Base-by-base conservation (phyloP, 164 flowering plant species). In the Stephania yunnanensis region DNA sequence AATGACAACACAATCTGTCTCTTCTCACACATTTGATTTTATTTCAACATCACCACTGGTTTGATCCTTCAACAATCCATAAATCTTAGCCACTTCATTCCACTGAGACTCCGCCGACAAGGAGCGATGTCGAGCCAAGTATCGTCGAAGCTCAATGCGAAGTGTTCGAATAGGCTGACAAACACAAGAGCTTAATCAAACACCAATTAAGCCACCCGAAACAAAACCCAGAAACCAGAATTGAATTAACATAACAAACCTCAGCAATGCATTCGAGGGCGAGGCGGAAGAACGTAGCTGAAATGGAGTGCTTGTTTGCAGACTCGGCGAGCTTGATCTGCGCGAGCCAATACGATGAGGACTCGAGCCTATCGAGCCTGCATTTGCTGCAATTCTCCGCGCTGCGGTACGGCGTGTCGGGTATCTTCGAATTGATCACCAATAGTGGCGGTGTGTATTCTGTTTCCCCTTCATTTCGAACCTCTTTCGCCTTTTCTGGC, bases 281-380 rank as follows among this genome's bases (percentile, higher is more conserved):
- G 20, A 85, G 84, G 8, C 79, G 78, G 68, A 87, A 87, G 70
- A 87, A 87, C 6, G 76, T 77, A 8, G 80, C 81, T 0, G 89
- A 81, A 3, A 80, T 83, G 25, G 77, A 87, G 71, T 87, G 86
- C 81, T 87, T 87, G 29, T 83, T 84, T 3, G 74, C 84, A 0
- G 80, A 69, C 79, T 87, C 89, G 0, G 89, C 82, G 78, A 83
- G 72, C 71, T 78, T 87, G 76, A 87, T 87, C 80, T 85, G 89
- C 3, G 61, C 77, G 19, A 87, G 76, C 89, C 89, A 87, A 70
- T 87, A 83, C 1, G 84, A 69, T 22, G 89, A 70, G 1, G 85
- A 82, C 74, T 85, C 85, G 7, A 86, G 84, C 81, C 68, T 82
- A 46, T 85, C 85, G 52, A 76, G 76, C 72, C 85, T 65, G 74